Evolutionary conservation across 768 basidiomycete species (phyloP).

Genomic region (Rhodotorula taiwanensis): DNA sequence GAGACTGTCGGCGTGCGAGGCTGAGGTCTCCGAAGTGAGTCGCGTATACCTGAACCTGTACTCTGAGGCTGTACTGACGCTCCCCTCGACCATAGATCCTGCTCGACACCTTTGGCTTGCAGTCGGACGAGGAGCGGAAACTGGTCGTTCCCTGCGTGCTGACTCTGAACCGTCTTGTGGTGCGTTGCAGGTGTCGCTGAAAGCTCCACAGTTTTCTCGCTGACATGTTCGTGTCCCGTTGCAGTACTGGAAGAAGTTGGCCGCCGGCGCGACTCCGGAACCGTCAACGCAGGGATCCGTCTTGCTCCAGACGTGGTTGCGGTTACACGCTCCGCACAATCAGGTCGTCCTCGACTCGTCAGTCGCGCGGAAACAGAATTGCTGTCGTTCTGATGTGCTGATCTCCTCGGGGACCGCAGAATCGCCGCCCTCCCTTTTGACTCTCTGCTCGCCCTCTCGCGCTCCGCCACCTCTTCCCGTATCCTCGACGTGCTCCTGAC

Average conservation of each 20-base stretch:
- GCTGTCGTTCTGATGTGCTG: too few relatives aligned
- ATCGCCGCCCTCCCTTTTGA: constrained; percentile 56
- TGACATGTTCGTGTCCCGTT: constrained; percentile 1
- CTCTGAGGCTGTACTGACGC: too few relatives aligned
- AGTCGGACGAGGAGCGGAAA: constrained; percentile 50
- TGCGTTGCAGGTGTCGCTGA: too few relatives aligned
- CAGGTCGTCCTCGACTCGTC: constrained; percentile 65
- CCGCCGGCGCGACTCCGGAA: constrained; percentile 48
- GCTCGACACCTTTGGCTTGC: constrained; percentile 56
- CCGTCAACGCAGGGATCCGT: constrained; percentile 77
- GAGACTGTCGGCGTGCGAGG: constrained; percentile 50
- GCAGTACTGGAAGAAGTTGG: constrained; percentile 31
- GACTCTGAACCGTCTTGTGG: constrained; percentile 45
- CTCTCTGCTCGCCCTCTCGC: constrained; percentile 55
- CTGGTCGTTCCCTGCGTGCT: constrained; percentile 65
- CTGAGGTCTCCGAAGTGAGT: constrained; percentile 55
- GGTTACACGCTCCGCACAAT: constrained; percentile 61
- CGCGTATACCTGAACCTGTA: too few relatives aligned
- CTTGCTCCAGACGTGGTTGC: constrained; percentile 73
- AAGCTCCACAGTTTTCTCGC: too few relatives aligned
- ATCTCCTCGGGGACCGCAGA: too few relatives aligned
- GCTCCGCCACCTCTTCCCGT: constrained; percentile 64
- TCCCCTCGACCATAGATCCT: too few relatives aligned
- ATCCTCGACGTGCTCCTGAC: constrained; percentile 69
- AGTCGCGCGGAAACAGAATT: too few relatives aligned